phyloP scores from a whole-genome alignment of 257 asterid species.

The Cynanchum wilfordii region DNA sequence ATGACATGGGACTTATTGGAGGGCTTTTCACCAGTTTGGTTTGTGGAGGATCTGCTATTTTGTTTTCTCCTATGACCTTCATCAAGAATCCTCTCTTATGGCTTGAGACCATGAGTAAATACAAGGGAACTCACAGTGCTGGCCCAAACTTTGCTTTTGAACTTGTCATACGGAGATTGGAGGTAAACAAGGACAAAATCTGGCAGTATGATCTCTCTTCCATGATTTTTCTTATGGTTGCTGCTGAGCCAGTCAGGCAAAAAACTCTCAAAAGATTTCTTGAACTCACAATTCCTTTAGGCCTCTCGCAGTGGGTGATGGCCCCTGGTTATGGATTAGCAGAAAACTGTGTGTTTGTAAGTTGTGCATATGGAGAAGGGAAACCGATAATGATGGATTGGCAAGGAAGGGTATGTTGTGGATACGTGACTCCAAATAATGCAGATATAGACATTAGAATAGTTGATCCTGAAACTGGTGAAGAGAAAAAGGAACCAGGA shows the following conservation, averaged over 20 bases:
- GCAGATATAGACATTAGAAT: slow-evolving; percentile 52
- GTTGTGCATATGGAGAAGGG: slow-evolving; percentile 74
- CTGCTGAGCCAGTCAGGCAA: slow-evolving; percentile 83
- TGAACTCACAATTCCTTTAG: slow-evolving; percentile 52
- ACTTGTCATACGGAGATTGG: slow-evolving; percentile 57
- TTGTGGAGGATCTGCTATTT: slow-evolving; percentile 60
- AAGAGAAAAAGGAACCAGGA: slow-evolving; percentile 41
- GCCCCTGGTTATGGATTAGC: slow-evolving; percentile 94
- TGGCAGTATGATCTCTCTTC: slow-evolving; percentile 57
- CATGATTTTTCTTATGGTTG: slow-evolving; percentile 66
- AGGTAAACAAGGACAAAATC: slow-evolving; percentile 40
- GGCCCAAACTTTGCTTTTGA: slow-evolving; percentile 85
- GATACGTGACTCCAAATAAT: slow-evolving; percentile 38
- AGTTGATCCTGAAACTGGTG: slow-evolving; percentile 55
- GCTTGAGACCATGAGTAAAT: slow-evolving; percentile 59
- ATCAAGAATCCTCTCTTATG: slow-evolving; percentile 75
- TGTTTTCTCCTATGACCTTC: slow-evolving; percentile 79
- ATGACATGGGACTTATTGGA: slow-evolving; percentile 86
- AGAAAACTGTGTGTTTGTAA: slow-evolving; percentile 77
- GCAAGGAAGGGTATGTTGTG: slow-evolving; percentile 85
- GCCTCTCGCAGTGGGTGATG: slow-evolving; percentile 68
- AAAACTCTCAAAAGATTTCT: slow-evolving; percentile 56
- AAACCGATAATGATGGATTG: slow-evolving; percentile 64
- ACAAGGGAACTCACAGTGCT: slow-evolving; percentile 75
- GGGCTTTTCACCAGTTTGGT: slow-evolving; percentile 76